Base-by-base conservation (phyloP, 441 rosid species). In the Aquilaria agallochum region DNA sequence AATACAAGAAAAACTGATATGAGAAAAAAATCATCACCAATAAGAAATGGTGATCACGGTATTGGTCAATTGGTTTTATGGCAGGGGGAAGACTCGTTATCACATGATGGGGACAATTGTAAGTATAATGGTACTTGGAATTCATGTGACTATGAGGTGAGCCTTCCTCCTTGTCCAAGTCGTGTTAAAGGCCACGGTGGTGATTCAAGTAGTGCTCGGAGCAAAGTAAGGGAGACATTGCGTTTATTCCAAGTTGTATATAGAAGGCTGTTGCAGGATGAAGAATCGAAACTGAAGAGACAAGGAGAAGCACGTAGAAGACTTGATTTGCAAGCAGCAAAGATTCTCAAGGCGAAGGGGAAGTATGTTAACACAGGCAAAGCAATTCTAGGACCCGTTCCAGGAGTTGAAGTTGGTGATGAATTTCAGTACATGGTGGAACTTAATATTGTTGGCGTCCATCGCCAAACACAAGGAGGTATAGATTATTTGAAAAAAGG, bases 381-480 rank as follows among this genome's bases (percentile, higher is more conserved):
- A 40, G 78, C 68, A 34, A 78, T 89, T 50, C 56, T 91, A 45
- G 97, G 99, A 58, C 3, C 78, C 62, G 87, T 95, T 50, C 97
- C 97, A 10, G 97, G 99, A 31, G 80, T 89, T 74, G 96, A 89
- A 70, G 80, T 89, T 62, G 97, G 99, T 32, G 99, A 91, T 63
- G 96, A 89, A 74, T 94, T 89, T 76, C 96, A 79, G 27, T 91
- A 84, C 36, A 71, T 93, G 59, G 76, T 88, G 47, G 99, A 91
- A 83, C 88, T 89, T 53, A 81, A 80, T 75, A 72, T 95, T n/a
- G 74, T 95, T 56, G 96, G 97, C 62, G 80, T 91, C 50, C 97
- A 95, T 72, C 91, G 80, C 59, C 90, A 55, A 11, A 72, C 60
- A 60, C 95, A 87, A 64, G 83, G 80, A 42, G 96, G 99, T 65